Conservation (phyloP, 2,329 filamentous ascomycete genomes). For the Aspergillus proliferans region DNA sequence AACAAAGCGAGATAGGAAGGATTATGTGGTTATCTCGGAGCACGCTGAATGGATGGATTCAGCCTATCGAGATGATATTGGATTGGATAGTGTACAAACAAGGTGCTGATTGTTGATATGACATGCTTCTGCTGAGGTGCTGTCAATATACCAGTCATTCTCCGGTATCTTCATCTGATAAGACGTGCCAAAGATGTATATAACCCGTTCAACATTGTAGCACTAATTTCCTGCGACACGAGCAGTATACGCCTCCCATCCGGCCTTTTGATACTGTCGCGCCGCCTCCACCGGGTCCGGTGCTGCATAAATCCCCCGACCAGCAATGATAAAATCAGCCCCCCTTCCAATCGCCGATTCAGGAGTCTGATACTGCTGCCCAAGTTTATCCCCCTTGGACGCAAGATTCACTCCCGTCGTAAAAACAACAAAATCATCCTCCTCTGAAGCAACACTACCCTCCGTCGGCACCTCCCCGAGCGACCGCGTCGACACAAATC, state of each 20-base stretch:
- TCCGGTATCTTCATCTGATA: neutral
- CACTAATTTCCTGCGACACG: slow-evolving; percentile 19
- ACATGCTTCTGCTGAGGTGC: too few species aligned
- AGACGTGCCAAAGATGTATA: neutral
- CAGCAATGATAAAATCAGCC: slow-evolving; percentile 45
- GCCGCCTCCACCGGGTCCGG: slow-evolving; percentile 40
- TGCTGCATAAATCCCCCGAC: slow-evolving; percentile 42
- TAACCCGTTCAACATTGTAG: too few species aligned
- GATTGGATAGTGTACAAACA: too few species aligned
- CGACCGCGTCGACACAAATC: slow-evolving; percentile 41
- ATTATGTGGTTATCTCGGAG: neutral
- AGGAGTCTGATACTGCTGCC: slow-evolving; percentile 46
- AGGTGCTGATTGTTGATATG: too few species aligned
- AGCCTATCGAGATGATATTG: too few species aligned
- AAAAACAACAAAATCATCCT: slow-evolving; percentile 45
- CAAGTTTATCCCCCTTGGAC: slow-evolving; percentile 42
- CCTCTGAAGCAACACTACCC: slow-evolving; percentile 17
- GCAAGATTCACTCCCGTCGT: slow-evolving; percentile 44
- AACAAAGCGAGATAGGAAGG: slow-evolving; percentile 4
- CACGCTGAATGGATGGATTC: neutral
- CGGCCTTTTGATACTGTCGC: slow-evolving; percentile 39
- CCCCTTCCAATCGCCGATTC: slow-evolving; percentile 40
- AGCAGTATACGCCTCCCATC: slow-evolving; percentile 42
- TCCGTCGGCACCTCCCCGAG: slow-evolving; percentile 31
- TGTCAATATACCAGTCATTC: neutral